These are phyloP conservation scores for Nakazawaea peltata DNA, from an alignment of 805 yeast species.

Conservation along the genomic window DNA sequence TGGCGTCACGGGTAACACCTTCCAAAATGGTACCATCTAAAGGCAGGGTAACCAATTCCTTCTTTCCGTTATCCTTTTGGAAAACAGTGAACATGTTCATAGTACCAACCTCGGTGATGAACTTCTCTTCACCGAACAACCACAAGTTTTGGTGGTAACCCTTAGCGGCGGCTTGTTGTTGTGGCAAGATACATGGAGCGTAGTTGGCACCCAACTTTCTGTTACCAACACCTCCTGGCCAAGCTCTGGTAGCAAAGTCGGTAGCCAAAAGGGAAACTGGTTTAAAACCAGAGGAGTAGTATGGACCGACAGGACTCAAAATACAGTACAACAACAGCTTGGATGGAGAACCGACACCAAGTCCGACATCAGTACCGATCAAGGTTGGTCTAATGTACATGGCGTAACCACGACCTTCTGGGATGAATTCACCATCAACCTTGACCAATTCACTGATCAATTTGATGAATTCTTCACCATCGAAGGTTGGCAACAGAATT, in stretches of 20 bases:
- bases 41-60: conserved; percentile 93
- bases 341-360: conserved; percentile 81
- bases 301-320: conserved; percentile 96
- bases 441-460: conserved; percentile 69
- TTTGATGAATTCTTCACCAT: conserved; percentile 66
- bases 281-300: conserved; percentile 91
- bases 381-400: conserved; percentile 90
- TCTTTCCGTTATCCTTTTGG: conserved; percentile 69
- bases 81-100: conserved; percentile 93
- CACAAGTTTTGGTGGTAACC: conserved; percentile 96
- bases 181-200: conserved; percentile 93
- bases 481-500: conserved; percentile 84
- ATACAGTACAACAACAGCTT: conserved; percentile 80
- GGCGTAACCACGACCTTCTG: conserved; percentile 82
- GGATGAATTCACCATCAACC: conserved; percentile 72
- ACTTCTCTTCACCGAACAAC: conserved; percentile 86
- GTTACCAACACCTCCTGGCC: conserved; percentile 99
- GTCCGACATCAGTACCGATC: conserved; percentile 84
- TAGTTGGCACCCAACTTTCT: conserved; percentile 95
- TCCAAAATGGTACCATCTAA: conserved; percentile 94
- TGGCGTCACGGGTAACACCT: conserved; percentile 93
- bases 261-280: conserved; percentile 94
- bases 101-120: conserved; percentile 94
- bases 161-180: conserved; percentile 78
- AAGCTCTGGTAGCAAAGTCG: conserved; percentile 92